Conservation (phyloP, 306 rosid species). For the Glycine soja region DNA sequence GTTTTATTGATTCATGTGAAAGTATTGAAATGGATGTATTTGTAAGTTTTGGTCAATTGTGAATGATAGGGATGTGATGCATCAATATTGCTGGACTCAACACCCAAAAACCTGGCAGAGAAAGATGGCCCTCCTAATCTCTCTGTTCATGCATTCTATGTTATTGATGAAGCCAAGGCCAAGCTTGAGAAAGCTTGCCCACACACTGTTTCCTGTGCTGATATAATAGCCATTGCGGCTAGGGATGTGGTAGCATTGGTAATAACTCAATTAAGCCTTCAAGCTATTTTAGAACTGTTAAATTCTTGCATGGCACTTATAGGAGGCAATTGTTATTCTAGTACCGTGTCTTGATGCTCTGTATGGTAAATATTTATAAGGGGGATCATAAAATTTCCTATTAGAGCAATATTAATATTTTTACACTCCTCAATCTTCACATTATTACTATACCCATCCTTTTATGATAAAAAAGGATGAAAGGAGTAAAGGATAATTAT, state of each 20-base stretch:
- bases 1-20: not conserved
- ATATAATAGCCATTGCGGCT: slow-evolving; percentile 71
- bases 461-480: not conserved
- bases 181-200: slow-evolving; percentile 79
- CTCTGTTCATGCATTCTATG: slow-evolving; percentile 67
- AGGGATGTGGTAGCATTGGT: slow-evolving; percentile 76
- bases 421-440: not conserved
- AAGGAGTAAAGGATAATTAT: too few species aligned
- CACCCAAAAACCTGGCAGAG: slow-evolving; percentile 63
- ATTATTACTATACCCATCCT: too few species aligned
- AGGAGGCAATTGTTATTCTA: not conserved
- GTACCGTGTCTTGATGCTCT: not conserved
- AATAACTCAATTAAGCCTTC: not conserved
- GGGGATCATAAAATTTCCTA: too few species aligned
- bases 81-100: slow-evolving; percentile 72
- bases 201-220: slow-evolving; percentile 75
- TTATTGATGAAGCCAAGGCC: slow-evolving; percentile 69
- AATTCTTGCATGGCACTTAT: slow-evolving; percentile 5
- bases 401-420: too few species aligned
- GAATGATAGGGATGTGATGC: slow-evolving; percentile 73
- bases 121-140: slow-evolving; percentile 76
- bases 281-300: not conserved
- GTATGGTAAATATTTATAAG: not conserved
- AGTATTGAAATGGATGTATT: not conserved
- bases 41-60: not conserved